A percentile compares a stretch with the other conserved stretches of the same genome.
Evolutionary conservation across 2,329 filamentous ascomycete species (phyloP).

Genomic region (Hirsutella minnesotensis): DNA sequence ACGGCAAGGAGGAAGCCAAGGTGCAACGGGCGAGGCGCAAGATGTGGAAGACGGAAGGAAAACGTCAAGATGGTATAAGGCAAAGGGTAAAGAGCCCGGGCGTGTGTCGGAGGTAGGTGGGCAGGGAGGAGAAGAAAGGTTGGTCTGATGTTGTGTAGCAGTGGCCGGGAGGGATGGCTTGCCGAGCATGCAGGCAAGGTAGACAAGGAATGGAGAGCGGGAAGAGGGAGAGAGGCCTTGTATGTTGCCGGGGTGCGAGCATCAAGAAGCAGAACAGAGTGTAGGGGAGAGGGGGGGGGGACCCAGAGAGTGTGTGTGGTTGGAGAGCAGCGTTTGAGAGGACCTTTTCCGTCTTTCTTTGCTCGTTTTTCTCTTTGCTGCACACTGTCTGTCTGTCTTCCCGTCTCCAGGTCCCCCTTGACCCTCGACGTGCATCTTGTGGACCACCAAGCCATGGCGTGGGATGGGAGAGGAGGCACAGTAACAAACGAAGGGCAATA

Average conservation of each 20-base stretch:
- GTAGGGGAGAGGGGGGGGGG: too few relatives aligned
- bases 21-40: neutral
- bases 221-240: neutral
- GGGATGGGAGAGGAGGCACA: too few relatives aligned
- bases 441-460: too few relatives aligned
- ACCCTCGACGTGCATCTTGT: too few relatives aligned
- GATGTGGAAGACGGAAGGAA: neutral
- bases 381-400: too few relatives aligned
- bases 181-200: neutral
- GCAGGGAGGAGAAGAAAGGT: neutral
- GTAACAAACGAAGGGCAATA: too few relatives aligned
- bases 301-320: too few relatives aligned
- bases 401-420: too few relatives aligned
- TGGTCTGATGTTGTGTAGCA: slow-evolving; percentile 3
- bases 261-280: neutral
- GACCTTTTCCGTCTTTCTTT: too few relatives aligned
- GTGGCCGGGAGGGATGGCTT: slow-evolving; percentile 1
- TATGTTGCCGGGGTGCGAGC: neutral
- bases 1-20: neutral
- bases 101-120: neutral
- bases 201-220: neutral
- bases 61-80: neutral
- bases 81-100: neutral
- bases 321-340: too few relatives aligned
- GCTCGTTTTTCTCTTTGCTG: too few relatives aligned